Conservation (phyloP, 2,329 filamentous ascomycete genomes). For the Capronia americana region DNA sequence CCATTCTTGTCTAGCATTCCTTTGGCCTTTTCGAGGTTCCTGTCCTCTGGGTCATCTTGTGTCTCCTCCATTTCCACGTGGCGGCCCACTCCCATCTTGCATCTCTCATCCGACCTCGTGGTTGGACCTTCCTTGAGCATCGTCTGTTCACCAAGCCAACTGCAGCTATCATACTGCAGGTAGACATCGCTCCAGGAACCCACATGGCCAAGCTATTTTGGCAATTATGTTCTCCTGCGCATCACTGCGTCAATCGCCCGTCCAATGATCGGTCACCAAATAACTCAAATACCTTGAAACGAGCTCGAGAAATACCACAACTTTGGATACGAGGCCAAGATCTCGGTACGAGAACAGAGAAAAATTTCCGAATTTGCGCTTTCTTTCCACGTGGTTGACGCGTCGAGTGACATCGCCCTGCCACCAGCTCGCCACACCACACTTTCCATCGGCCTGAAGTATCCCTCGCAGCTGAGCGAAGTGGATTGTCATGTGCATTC, state of each 20-base stretch:
- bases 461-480: not conserved
- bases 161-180: not conserved
- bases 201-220: not conserved
- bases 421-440: not conserved
- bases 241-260: not conserved
- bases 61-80: constrained; percentile 2
- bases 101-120: not conserved
- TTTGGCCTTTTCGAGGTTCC: constrained; percentile 8
- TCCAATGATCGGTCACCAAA: not conserved
- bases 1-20: not conserved
- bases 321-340: not conserved
- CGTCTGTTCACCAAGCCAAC: not conserved
- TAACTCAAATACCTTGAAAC: constrained; percentile 1
- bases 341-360: too few species aligned
- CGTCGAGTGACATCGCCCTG: not conserved
- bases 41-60: not conserved
- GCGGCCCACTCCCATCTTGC: constrained; percentile 1
- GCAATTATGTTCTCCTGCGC: not conserved
- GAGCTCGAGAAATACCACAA: not conserved
- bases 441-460: not conserved
- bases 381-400: constrained; percentile 9
- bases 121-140: not conserved
- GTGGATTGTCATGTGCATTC: not conserved
- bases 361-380: not conserved
- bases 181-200: not conserved